Evolutionary conservation across 306 rosid genomes (phyloP), one percentile per base, ranked within the genome.

Genomic region (Rubus idaeus): DNA sequence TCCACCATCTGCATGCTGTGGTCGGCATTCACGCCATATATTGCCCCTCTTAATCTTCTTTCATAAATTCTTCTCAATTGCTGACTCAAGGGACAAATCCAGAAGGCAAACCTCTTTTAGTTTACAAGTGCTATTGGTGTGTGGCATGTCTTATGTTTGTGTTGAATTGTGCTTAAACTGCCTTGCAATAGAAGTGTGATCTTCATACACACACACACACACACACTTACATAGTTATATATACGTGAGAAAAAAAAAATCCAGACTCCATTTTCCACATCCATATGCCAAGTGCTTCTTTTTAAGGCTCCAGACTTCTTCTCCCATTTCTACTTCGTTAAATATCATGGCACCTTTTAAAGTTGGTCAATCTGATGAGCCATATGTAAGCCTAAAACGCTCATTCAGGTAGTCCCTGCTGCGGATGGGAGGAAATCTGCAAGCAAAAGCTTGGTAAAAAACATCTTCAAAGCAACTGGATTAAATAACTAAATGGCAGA

Each of bases 361-460:
- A 30, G 62, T 16, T 6, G 44, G 70, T 77, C 76, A 40, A 74
- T 80, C 68, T 7, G 81, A 71, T 41, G 84, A 79, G 42, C 79
- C 91, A 75, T 86, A 94, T 0, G 93, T 85, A 79, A 88, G 81
- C 78, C 84, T 84, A 18, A 91, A n/a, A 52, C 92, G 86, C 80
- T 90, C 96, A 60, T 85, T 78, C 79, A 94, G 73, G 89, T 94
- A 91, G 84, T 94, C 94, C 61, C 90, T 89, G 52, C 94, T 85
- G 41, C 94, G 86, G 69, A 91, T 85, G 62, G 97, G 97, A 58
- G 90, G 88, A 77, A 87, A 93, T 79, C 97, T 93, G 94, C 87
- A 82, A 67, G 3, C 66, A 56, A 42, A 82, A 47, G 39, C 35
- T 39, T 8, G 49, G 49, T 45, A 30, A 45, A 45, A 0, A 45